A percentile compares a stretch with the other conserved stretches of the same genome.
phyloP scores from a whole-genome alignment of 345 rosid genomes.

The Camelina neglecta region DNA sequence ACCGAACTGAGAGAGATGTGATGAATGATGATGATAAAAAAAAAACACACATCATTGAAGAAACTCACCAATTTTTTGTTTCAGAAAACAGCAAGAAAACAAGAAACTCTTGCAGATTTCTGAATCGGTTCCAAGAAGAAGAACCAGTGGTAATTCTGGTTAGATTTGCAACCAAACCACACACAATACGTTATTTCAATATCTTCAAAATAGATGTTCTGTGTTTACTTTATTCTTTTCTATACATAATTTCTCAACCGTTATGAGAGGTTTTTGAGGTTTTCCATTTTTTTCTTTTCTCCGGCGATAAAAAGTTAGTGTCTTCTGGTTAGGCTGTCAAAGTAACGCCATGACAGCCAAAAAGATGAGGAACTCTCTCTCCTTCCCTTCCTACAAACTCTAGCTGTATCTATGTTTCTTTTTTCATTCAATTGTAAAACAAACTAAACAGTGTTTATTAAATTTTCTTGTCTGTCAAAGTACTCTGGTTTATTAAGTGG shows the following conservation, averaged over 20 bases:
- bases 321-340: conserved; percentile 35
- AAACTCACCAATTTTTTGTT: conserved; percentile 7
- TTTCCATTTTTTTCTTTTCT: conserved; percentile 8
- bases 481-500: neutral
- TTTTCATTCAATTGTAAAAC: conserved; percentile 30
- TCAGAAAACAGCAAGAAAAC: conserved; percentile 27
- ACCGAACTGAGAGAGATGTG: conserved; percentile 42
- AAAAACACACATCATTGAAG: conserved; percentile 35
- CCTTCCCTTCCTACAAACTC: conserved; percentile 39
- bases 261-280: conserved; percentile 20
- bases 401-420: conserved; percentile 25
- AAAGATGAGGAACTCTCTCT: conserved; percentile 32
- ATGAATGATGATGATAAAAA: conserved; percentile 26
- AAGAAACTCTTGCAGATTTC: conserved; percentile 18
- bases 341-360: conserved; percentile 42
- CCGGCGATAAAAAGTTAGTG: conserved; percentile 31
- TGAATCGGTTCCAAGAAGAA: conserved; percentile 41
- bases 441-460: conserved; percentile 26
- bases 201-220: conserved; percentile 35
- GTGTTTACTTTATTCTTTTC: neutral
- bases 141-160: conserved; percentile 25
- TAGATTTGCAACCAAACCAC: conserved; percentile 26
- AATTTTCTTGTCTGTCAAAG: neutral
- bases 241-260: conserved; percentile 28
- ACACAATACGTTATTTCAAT: conserved; percentile 29